Evolutionary conservation across 169 alveolate genomes (phyloP).

Genomic region (Miamiensis avidus): DNA sequence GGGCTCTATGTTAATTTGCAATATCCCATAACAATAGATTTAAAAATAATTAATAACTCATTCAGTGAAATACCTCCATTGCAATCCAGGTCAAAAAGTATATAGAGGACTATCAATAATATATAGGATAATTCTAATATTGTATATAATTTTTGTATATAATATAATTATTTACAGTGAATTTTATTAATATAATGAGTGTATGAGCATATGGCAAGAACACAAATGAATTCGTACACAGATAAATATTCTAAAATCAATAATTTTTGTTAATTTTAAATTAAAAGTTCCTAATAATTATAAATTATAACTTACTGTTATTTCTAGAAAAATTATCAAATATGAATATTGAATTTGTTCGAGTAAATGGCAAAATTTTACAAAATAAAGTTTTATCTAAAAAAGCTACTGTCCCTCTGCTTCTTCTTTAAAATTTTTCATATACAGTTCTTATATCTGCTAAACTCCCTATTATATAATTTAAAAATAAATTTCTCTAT

Average conservation of each 20-base stretch:
- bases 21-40: slow-evolving; percentile 39
- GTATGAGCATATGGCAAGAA: slow-evolving; percentile 23
- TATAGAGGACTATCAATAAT: slow-evolving; percentile 20
- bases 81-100: slow-evolving; percentile 36
- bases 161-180: slow-evolving; percentile 22
- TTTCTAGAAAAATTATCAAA: slow-evolving; percentile 26
- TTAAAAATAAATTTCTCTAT: not conserved
- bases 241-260: slow-evolving; percentile 18
- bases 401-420: slow-evolving; percentile 19
- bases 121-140: not conserved
- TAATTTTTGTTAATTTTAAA: not conserved
- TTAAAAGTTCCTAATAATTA: not conserved
- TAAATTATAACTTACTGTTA: not conserved
- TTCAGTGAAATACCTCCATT: slow-evolving; percentile 36
- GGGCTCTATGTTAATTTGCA: slow-evolving; percentile 36
- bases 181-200: slow-evolving; percentile 39
- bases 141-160: not conserved
- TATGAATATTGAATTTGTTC: slow-evolving; percentile 36
- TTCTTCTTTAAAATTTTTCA: slow-evolving; percentile 41
- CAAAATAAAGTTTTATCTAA: slow-evolving; percentile 37
- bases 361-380: slow-evolving; percentile 38
- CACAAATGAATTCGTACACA: slow-evolving; percentile 40
- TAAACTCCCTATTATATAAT: slow-evolving; percentile 19
- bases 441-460: slow-evolving; percentile 33
- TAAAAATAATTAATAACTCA: slow-evolving; percentile 41